phyloP scores from a whole-genome alignment of 306 rosid genomes.

The Lotus japonicus region DNA sequence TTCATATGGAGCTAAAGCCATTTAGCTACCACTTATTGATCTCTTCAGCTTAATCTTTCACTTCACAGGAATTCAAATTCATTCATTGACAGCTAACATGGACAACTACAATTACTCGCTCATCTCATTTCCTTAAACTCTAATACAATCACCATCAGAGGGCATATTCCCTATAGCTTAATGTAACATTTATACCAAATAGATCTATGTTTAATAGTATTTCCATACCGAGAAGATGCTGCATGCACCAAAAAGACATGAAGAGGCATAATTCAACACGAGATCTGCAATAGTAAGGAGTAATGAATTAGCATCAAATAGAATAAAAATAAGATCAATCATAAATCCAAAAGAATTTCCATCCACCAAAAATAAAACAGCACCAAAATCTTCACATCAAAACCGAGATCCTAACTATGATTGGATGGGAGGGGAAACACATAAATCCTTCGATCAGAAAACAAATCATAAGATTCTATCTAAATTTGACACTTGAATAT shows the following conservation, averaged over 20 bases:
- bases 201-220: background rate
- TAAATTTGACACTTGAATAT: too few relatives aligned
- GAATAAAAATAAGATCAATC: background rate
- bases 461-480: too few relatives aligned
- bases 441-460: too few relatives aligned
- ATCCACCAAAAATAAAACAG: background rate
- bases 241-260: background rate
- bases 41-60: conserved; percentile 1
- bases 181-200: background rate
- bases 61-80: conserved; percentile 10
- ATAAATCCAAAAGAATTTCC: background rate
- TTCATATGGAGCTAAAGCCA: background rate
- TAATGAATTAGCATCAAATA: background rate
- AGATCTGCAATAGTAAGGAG: conserved; percentile 1
- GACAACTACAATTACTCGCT: conserved; percentile 17
- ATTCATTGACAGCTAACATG: background rate
- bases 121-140: background rate
- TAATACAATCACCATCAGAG: background rate
- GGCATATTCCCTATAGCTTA: background rate
- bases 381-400: background rate
- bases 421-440: too few relatives aligned
- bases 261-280: background rate
- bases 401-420: background rate
- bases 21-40: conserved; percentile 7
- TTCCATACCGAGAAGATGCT: background rate